Conservation (phyloP, 2,329 filamentous ascomycete species). For the Aspergillus novoparasiticus region DNA sequence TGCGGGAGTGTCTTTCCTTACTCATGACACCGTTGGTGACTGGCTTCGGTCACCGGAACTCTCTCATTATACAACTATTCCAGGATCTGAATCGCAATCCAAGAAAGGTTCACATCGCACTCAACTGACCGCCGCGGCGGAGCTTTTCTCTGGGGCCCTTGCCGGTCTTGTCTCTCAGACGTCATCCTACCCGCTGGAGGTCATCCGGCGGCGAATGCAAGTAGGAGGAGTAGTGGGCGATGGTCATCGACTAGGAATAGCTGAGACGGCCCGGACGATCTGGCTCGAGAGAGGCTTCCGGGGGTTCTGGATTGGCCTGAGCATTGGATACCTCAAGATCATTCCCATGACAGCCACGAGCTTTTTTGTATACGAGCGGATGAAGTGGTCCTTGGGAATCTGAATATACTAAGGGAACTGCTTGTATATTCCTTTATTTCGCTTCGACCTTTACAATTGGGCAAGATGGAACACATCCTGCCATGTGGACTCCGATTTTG, state of each 20-base stretch:
- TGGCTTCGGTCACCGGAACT: constrained; percentile 71
- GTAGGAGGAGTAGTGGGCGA: constrained; percentile 93
- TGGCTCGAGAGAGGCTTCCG: constrained; percentile 72
- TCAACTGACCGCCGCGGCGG: constrained; percentile 79
- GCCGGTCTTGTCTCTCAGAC: constrained; percentile 91
- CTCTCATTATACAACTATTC: constrained; percentile 73
- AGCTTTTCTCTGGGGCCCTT: constrained; percentile 79
- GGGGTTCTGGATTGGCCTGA: constrained; percentile 90
- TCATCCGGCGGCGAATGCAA: constrained; percentile 91
- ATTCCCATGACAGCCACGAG: constrained; percentile 81
- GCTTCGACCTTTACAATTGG: neutral
- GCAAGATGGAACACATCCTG: neutral
- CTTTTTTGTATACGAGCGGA: constrained; percentile 69
- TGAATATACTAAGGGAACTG: constrained; percentile 34
- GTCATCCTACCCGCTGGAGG: constrained; percentile 88
- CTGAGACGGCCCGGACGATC: constrained; percentile 77
- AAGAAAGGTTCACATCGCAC: constrained; percentile 61
- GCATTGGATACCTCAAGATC: constrained; percentile 93
- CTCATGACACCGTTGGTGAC: constrained; percentile 88
- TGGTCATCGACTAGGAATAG: constrained; percentile 74
- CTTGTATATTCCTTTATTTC: neutral
- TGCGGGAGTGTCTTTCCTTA: constrained; percentile 92
- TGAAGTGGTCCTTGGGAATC: constrained; percentile 68
- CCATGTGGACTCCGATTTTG: neutral
- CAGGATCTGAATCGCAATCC: constrained; percentile 54